Evolutionary conservation across 2,329 filamentous ascomycete species (phyloP).

Genomic region (Gyromitra esculenta): DNA sequence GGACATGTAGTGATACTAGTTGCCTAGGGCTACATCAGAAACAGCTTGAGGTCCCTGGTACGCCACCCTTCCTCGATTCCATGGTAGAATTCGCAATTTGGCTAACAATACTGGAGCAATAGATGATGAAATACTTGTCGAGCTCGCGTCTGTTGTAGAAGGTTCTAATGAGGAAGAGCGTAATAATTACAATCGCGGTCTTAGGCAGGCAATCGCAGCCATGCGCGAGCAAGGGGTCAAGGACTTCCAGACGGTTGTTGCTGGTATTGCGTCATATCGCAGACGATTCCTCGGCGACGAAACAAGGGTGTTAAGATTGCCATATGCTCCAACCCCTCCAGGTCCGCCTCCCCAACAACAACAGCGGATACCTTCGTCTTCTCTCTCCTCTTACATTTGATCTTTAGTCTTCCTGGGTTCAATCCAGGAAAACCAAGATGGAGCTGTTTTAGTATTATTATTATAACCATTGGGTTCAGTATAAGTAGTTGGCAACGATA

Average conservation of each 20-base stretch:
- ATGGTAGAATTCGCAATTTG: conserved; percentile 27
- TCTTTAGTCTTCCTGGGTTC: conserved; percentile 5
- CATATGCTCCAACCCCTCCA: conserved; percentile 14
- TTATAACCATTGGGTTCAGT: conserved; percentile 31
- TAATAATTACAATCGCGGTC: conserved; percentile 70
- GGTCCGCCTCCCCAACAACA: conserved; percentile 19
- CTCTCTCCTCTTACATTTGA: conserved; percentile 43
- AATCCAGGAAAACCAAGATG: not conserved
- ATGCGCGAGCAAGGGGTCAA: conserved; percentile 70
- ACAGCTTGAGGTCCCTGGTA: conserved; percentile 77
- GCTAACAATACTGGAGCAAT: conserved; percentile 47
- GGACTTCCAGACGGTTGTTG: conserved; percentile 74
- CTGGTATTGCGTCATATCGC: conserved; percentile 74
- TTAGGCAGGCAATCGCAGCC: conserved; percentile 70
- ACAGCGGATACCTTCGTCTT: conserved; percentile 21
- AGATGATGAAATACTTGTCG: conserved; percentile 79
- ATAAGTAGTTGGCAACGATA: conserved; percentile 41
- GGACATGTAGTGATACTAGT: conserved; percentile 75
- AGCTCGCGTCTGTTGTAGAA: conserved; percentile 72
- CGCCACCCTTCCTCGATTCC: conserved; percentile 62
- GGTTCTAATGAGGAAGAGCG: conserved; percentile 71
- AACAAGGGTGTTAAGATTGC: conserved; percentile 67
- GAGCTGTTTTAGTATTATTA: conserved; percentile 28
- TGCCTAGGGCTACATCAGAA: conserved; percentile 86
- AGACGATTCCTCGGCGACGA: conserved; percentile 72